Base-by-base conservation (phyloP, 768 basidiomycete genomes). In the Plicaturopsis crispa region DNA sequence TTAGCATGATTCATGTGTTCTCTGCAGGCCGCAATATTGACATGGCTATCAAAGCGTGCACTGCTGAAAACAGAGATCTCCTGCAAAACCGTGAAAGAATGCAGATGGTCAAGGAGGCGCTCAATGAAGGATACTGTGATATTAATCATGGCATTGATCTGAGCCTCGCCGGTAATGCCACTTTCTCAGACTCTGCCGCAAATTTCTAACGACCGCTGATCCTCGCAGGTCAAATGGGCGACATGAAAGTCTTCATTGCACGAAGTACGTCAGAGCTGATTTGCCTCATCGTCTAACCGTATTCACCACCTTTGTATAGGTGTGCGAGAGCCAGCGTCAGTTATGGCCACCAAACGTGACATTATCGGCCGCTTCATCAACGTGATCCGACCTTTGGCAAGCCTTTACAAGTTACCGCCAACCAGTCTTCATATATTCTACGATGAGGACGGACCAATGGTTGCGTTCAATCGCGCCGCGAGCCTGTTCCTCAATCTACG, bases 391-490 rank as follows among this genome's bases (percentile, higher is more conserved):
- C 77, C 80, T 0, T 67, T 97, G 14, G 70, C 77, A 4, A 55
- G 67, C 21, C 66, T 93, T 12, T 98, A 89, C 56, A 69, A 71
- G 46, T 72, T 97, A 24, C 80, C 89, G 1, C 59, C 78, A 19
- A 61, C 72, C 0, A 83, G 82, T 33, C 49, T 96, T 41, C 88
- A 94, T 49, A 72, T 99, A 4, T 98, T 98, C 56, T 84, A 80
- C 58, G 93, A 98, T 52, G 54, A 69, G 16, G 62, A 65, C 4
- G 93, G 94, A 1, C 80, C 79, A 2, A 61, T 86, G 10, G 94
- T 98, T 39, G 96, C 92, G 1, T 98, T 99, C 68, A 99, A 97
- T 56, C 69, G 91, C 19, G 78, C 78, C 34, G 90, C 85, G 3
- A 85, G 84, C 42, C 69, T 98, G 12, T 98, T 90, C 60, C 59